phyloP scores from a whole-genome alignment of 164 flowering plant genomes.

The Platanus orientalis region DNA sequence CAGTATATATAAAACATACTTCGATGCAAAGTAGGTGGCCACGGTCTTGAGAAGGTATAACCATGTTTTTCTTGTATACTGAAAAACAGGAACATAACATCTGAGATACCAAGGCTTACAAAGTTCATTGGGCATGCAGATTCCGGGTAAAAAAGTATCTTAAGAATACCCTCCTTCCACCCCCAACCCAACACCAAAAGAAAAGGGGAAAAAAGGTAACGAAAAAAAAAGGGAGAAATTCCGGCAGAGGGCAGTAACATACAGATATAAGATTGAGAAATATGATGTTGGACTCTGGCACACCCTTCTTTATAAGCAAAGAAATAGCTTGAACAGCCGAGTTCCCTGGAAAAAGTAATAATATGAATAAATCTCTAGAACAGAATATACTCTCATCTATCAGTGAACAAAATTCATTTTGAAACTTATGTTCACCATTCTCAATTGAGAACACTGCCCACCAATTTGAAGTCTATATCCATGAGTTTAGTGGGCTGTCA shows the following conservation, averaged over 20 bases:
- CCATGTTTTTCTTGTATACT: too few species aligned
- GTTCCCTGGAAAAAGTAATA: constrained; percentile 53
- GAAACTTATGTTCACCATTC: too few species aligned
- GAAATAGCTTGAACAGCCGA: constrained; percentile 94
- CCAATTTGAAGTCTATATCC: too few species aligned
- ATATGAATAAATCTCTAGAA: too few species aligned
- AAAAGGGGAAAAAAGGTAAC: neutral
- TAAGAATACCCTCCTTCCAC: neutral
- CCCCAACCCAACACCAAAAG: neutral
- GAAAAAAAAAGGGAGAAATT: neutral
- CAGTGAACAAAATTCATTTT: too few species aligned
- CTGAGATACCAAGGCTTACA: too few species aligned
- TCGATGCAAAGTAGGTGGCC: neutral
- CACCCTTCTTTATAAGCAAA: constrained; percentile 80
- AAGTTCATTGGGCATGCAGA: too few species aligned
- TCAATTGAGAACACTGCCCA: too few species aligned
- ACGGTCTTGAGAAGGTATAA: neutral
- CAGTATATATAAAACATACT: neutral
- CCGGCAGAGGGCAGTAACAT: constrained; percentile 26
- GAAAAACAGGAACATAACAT: too few species aligned
- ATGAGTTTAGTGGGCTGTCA: too few species aligned
- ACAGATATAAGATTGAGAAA: constrained; percentile 98
- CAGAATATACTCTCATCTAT: too few species aligned
- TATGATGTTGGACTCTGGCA: constrained; percentile 88
- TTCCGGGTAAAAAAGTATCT: too few species aligned